phyloP scores from a whole-genome alignment of 208 protist genomes.

The Novymonas esmeraldas region DNA sequence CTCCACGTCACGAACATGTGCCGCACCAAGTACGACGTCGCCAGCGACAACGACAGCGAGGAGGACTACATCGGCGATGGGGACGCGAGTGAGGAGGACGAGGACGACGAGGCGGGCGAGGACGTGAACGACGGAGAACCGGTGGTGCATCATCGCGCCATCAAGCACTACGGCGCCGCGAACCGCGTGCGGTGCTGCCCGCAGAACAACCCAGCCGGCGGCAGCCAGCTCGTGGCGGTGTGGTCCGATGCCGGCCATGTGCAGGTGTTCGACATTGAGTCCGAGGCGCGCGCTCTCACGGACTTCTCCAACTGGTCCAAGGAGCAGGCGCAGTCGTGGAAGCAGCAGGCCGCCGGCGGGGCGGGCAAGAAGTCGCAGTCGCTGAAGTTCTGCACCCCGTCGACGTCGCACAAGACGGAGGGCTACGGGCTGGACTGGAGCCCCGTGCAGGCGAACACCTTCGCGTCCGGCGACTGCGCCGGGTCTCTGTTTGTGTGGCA shows the following conservation, averaged over 20 bases:
- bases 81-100: constrained; percentile 72
- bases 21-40: constrained; percentile 93
- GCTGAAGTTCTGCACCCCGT: constrained; percentile 79
- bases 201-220: constrained; percentile 55
- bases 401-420: constrained; percentile 91
- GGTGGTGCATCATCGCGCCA: constrained; percentile 79
- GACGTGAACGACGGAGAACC: constrained; percentile 90
- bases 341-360: constrained; percentile 27
- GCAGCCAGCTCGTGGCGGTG: constrained; percentile 89
- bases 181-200: constrained; percentile 93
- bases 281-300: constrained; percentile 75
- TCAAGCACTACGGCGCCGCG: constrained; percentile 87
- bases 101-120: constrained; percentile 70
- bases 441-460: constrained; percentile 52
- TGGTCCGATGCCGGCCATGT: constrained; percentile 96
- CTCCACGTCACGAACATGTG: constrained; percentile 94
- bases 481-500: constrained; percentile 93
- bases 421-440: constrained; percentile 98
- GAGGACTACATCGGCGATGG: constrained; percentile 84
- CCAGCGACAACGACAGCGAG: constrained; percentile 91
- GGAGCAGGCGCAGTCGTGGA: constrained; percentile 67
- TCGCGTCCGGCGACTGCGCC: constrained; percentile 94
- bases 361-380: constrained; percentile 27
- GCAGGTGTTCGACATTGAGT: constrained; percentile 92
- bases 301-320: constrained; percentile 84